A percentile compares a stretch with the other conserved stretches of the same genome.
These are phyloP conservation scores for Boletus rubropictus DNA, from an alignment of 768 basidiomycete genomes.

Conservation along the genomic window DNA sequence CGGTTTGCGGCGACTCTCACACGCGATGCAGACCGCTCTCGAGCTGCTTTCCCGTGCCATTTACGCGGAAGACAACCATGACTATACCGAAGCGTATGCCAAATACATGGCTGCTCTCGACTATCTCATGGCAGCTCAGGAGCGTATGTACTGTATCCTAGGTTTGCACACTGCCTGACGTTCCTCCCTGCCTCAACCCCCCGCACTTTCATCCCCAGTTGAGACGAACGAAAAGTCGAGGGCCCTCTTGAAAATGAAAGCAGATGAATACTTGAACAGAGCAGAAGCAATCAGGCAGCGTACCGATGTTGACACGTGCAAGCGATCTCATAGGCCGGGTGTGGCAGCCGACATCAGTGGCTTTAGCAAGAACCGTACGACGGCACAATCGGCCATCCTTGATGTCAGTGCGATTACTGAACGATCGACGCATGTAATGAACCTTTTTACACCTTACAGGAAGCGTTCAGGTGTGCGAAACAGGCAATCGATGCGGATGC, in stretches of 20 bases:
- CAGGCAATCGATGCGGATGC: slow-evolving; percentile 84
- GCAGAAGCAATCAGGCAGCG: slow-evolving; percentile 12
- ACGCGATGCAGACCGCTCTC: slow-evolving; percentile 54
- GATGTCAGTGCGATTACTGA: slow-evolving; percentile 7
- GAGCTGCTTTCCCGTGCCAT: slow-evolving; percentile 87
- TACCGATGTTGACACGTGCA: background rate
- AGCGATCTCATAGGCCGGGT: background rate
- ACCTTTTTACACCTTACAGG: slow-evolving; percentile 29
- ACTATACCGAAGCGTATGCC: slow-evolving; percentile 90
- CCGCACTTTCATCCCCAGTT: background rate
- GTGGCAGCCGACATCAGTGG: background rate
- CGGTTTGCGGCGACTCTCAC: background rate
- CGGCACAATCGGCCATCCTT: slow-evolving; percentile 11
- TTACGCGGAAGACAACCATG: slow-evolving; percentile 81
- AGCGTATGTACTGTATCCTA: slow-evolving; percentile 44
- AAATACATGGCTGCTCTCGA: slow-evolving; percentile 90
- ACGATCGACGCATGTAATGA: background rate
- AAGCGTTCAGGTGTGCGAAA: slow-evolving; percentile 84
- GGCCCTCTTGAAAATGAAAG: slow-evolving; percentile 11
- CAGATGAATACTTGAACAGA: slow-evolving; percentile 17
- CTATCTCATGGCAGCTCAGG: slow-evolving; percentile 94
- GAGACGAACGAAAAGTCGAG: slow-evolving; percentile 19
- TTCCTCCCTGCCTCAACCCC: background rate
- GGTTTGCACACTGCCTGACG: background rate
- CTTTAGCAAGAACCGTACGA: background rate